Percentiles rank a stretch among this genome's conserved stretches.
Conservation (phyloP, 1,139 yeast genomes). For the Yamadazyma mexicana region DNA sequence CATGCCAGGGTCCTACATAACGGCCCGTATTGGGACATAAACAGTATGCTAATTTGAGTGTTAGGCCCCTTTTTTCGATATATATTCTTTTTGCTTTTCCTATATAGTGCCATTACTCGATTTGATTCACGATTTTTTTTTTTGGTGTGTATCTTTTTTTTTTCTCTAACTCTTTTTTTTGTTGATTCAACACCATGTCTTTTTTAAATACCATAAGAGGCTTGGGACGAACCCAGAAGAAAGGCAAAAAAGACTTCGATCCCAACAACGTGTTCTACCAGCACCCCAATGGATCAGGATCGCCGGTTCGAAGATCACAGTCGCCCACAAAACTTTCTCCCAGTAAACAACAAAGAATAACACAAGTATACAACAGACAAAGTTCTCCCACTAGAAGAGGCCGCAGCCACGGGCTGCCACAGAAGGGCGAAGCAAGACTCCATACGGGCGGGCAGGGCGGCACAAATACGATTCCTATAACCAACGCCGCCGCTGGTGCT, state of each 20-base stretch:
- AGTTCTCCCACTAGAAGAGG: constrained; percentile 36
- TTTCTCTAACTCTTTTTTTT: too few species aligned
- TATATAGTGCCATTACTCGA: too few species aligned
- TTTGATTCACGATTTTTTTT: too few species aligned
- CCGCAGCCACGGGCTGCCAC: constrained; percentile 15
- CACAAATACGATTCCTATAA: too few species aligned
- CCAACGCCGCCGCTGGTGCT: constrained; percentile 1
- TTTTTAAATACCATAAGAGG: constrained; percentile 54
- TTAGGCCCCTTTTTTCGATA: too few species aligned
- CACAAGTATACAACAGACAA: constrained; percentile 25
- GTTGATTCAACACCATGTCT: constrained; percentile 28
- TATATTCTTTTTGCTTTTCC: too few species aligned
- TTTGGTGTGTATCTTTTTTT: too few species aligned
- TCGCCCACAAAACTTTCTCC: constrained; percentile 34
- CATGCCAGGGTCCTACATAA: too few species aligned
- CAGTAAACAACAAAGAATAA: constrained; percentile 24
- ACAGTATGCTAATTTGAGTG: too few species aligned
- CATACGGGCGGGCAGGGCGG: background rate
- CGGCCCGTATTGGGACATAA: too few species aligned
- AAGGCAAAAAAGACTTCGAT: constrained; percentile 44
- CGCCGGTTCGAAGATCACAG: constrained; percentile 39
- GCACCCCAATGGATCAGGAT: constrained; percentile 31
- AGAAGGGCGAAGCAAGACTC: constrained; percentile 10
- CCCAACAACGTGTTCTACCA: constrained; percentile 34
- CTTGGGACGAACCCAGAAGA: constrained; percentile 63